Base-by-base conservation (phyloP, 257 asterid genomes). In the Cinchona pubescens region DNA sequence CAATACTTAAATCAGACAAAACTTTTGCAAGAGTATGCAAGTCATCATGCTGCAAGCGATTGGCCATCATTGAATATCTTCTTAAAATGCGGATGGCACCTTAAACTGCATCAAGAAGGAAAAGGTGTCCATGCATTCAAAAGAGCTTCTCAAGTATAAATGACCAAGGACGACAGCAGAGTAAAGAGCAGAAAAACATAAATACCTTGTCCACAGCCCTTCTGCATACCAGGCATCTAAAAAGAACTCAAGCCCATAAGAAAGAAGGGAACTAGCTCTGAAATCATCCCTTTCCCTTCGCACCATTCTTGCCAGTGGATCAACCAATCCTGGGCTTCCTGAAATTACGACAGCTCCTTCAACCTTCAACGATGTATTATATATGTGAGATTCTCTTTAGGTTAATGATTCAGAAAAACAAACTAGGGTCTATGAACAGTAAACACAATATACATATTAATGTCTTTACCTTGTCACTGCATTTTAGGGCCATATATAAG, bases 301-400 rank as follows among this genome's bases (percentile, higher is more conserved):
- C 40, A 80, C 72, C 75, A 72, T 72, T 80, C 96, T 90, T 37
- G 88, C 96, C 34, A 85, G 77, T 25, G 80, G 77, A 75, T 94
- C 90, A 42, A 80, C 79, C 86, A 94, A 75, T 58, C 98, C 99
- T 0, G 98, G 98, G 84, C 98, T 88, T 81, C 98, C 98, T 67
- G 99, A 92, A 70, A 94, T 86, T 80, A 94, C 84, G 71, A 90
- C 85, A 71, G 99, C 97, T 79, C 88, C 86, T 81, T 83, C 89
- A 71, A 94, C 91, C 98, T 94, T 71, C 66, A 19, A 40, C 40
- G 42, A 38, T 21, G n/a, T n/a, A n/a, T n/a, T n/a, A n/a, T n/a
- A 67, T 59, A 77, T 29, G 72, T 59, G 38, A 83, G 64, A 70
- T 49, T 67, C 56, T 35, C 43, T 53, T 25, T 32, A 48, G 19